Evolutionary conservation across 805 yeast species (phyloP), one percentile per base, ranked within the genome.

Genomic region (Monosporozyma servazzii): DNA sequence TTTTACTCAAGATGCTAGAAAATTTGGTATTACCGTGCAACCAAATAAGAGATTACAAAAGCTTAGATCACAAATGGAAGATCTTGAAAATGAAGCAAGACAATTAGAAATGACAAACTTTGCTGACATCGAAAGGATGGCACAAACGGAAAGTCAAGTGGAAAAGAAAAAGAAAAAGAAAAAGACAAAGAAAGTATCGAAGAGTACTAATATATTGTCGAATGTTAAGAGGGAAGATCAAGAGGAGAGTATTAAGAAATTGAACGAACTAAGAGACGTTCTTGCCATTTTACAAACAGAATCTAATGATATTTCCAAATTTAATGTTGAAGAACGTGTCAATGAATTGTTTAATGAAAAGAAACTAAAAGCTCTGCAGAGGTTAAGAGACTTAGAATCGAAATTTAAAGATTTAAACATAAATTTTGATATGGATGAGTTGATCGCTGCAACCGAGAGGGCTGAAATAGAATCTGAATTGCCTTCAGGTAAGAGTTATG

Each of bases 101-200:
- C 86, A 85, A 60, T 74, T 91, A 53, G 97, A 91, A 64, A 83
- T 81, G 78, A 84, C 86, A 20, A 93, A 88, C 57, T 89, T 88
- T 60, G 83, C 78, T 27, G 86, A 81, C 31, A 56, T 55, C 51
- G 57, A 69, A 54, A 56, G 63, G 48, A 53, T 52, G 47, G 30
- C 48, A 11, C 45, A 52, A 6, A 45, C 58, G 11, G 48, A 51
- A 21, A 48, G 53, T 10, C 18, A 48, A 45, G 20, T 17, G 5
- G 30, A 27, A 11, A 47, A 48, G 31, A 45, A 47, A 37, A 55
- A 42, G 43, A 47, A 53, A 21, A 52, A 53, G 18, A 47, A 44
- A n/a, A 37, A 36, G 27, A 50, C 27, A 11, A 41, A 42, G 47
- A 51, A 45, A 30, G 21, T 54, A 73, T 70, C 3, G 70, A 33